These are phyloP conservation scores for Globisporangium irregulare DNA, from an alignment of 352 stramenopile species.

Conservation along the genomic window DNA sequence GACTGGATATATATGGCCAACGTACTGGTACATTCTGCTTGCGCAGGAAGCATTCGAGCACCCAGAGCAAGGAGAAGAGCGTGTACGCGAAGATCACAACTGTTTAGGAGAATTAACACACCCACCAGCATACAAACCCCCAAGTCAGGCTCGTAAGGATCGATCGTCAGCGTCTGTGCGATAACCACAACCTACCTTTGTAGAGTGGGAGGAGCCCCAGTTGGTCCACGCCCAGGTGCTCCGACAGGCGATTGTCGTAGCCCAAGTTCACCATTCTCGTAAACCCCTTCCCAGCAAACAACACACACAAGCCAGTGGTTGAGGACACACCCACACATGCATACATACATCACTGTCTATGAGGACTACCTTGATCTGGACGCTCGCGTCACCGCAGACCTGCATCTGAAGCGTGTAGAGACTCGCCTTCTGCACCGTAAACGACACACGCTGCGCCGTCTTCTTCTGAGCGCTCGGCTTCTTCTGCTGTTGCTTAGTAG, in stretches of 20 bases:
- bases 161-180: not conserved
- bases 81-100: constrained; percentile 45
- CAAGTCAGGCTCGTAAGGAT: not conserved
- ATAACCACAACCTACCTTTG: constrained; percentile 28
- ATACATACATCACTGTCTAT: not conserved
- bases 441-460: not conserved
- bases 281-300: constrained; percentile 19
- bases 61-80: constrained; percentile 39
- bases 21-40: constrained; percentile 42
- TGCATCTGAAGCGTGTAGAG: constrained; percentile 62
- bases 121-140: not conserved
- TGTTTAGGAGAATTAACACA: constrained; percentile 10
- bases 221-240: constrained; percentile 63
- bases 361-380: constrained; percentile 38
- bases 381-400: constrained; percentile 46
- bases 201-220: constrained; percentile 57
- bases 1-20: not conserved
- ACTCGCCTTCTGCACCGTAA: constrained; percentile 27
- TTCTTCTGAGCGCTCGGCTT: not conserved
- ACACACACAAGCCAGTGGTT: not conserved
- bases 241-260: constrained; percentile 44
- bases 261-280: constrained; percentile 58
- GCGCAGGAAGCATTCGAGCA: constrained; percentile 40
- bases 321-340: not conserved
- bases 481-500: not conserved